Base-by-base conservation (phyloP, 2,329 filamentous ascomycete genomes). In the Stemphylium lycopersici region DNA sequence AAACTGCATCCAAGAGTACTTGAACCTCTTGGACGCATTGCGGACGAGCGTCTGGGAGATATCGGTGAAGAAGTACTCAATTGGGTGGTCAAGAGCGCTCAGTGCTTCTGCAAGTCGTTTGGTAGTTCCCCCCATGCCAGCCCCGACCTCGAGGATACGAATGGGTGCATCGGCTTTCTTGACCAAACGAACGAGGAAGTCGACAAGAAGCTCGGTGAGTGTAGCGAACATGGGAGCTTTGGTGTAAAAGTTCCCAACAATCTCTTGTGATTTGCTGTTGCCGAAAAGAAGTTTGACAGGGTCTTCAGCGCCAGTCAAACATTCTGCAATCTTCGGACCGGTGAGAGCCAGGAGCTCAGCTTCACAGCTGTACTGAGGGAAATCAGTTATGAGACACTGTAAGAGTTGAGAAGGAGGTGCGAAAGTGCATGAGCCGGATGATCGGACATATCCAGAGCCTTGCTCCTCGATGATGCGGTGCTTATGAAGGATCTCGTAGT, bases 51-150 rank as follows among this genome's bases (percentile, higher is more conserved):
- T 72, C 0, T 68, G 42, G 0, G 76, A 73, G 2, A 79, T 63
- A 39, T 79, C 77, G 1, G 71, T 77, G 51, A 78, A 77, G 0
- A 68, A 74, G 55, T 78, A 79, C 44, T 74, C 65, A 12, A 78
- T 42, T 1, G 42, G 31, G 20, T 52, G 42, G 8, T 29, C 18
- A 31, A 55, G 26, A 13, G 18, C 26, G 13, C 26, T 31, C n/a
- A 58, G 47, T 44, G 50, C 40, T 48, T 58, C 50, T 18, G 31
- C 47, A 32, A 55, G 47, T 22, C 61, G 57, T 12, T 58, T 62
- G 0, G 77, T 78, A 0, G 75, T 76, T 1, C 73, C 76, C 0
- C 77, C 74, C 1, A 73, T 77, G 1, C 74, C 76, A 5, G 69
- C 76, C 1, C 76, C 76, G 42, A 77, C 63, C 39, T 78, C 76